Base-by-base conservation (phyloP, 495 filamentous ascomycete genomes). In the Apiosordaria backusii region DNA sequence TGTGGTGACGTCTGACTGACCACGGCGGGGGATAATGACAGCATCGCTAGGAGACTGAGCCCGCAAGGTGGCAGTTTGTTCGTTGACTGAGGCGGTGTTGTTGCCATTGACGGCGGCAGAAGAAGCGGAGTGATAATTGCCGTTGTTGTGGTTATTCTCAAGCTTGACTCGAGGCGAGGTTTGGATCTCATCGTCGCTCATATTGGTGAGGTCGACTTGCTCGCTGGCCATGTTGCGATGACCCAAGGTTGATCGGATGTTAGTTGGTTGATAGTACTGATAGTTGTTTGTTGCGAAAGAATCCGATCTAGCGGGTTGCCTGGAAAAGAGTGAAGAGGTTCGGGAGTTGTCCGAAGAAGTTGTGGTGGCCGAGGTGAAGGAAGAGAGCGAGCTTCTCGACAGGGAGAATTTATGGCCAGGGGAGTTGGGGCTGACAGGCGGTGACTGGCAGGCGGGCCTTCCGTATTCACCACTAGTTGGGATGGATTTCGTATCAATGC, bases 321-420 rank as follows among this genome's bases (percentile, higher is more conserved):
- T 35, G 9, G 79, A 78, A 0, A 78, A 80, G 21, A 78, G 72
- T 0, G 78, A 82, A 1, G 80, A 77, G 40, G 78, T 76, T 2
- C 80, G 72, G 7, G 80, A 82, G 57, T 80, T 77, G 58, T 71
- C 16, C 4, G 59, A 61, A 40, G n/a, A 13, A 45, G 59, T 55
- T 21, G 72, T 73, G 7, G 75, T 78, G 3, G 78, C 76, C n/a
- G 72, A 66, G 63, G 75, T 73, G 1, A 75, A 79, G 18, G 78
- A 82, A 21, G 78, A 78, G 3, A 77, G 64, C 16, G 75, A 79
- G 68, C 74, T 76, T n/a, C 70, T 67, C 45, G 78, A 79, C 45
- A 73, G 71, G 1, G 79, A 82, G 57, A 75, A 76, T 66, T 77
- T 81, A 72, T 82, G 78, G 52, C 65, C 69, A 16, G 72, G 74